Percentiles rank a stretch among this genome's conserved stretches.
These are phyloP conservation scores for Fraxinus angustifolia DNA, from an alignment of 305 asterid species.

Conservation along the genomic window DNA sequence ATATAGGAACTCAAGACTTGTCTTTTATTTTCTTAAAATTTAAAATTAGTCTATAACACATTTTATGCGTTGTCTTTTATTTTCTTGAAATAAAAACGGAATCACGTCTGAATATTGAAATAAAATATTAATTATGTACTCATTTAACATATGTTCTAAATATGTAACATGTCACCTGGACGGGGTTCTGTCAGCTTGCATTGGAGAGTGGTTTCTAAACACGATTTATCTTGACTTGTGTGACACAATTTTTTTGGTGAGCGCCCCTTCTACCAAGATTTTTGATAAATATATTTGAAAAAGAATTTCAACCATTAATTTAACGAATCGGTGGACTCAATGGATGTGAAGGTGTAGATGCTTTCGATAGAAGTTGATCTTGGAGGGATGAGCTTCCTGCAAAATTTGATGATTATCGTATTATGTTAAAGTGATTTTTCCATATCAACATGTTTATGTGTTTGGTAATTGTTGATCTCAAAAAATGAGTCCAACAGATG, in stretches of 20 bases:
- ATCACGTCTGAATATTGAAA: too few relatives aligned
- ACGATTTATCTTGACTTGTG: not conserved
- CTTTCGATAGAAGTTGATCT: not conserved
- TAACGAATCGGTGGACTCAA: not conserved
- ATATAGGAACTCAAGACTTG: conserved; percentile 23
- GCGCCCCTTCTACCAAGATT: not conserved
- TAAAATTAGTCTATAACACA: too few relatives aligned
- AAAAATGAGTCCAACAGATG: too few relatives aligned
- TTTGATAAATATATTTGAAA: too few relatives aligned
- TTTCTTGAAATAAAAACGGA: not conserved
- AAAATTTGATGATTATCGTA: not conserved
- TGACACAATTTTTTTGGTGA: not conserved
- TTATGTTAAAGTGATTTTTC: too few relatives aligned
- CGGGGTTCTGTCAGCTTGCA: not conserved
- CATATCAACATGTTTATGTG: not conserved
- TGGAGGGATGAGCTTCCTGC: not conserved
- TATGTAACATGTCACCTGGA: not conserved
- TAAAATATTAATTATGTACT: not conserved
- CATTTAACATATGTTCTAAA: not conserved
- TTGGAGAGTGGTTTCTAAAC: not conserved
- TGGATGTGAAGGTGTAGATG: not conserved
- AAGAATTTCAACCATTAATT: too few relatives aligned
- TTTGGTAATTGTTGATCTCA: too few relatives aligned
- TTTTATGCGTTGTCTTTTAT: too few relatives aligned
- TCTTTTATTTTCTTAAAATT: too few relatives aligned